Evolutionary conservation across 1,139 yeast species (phyloP), one percentile per base, ranked within the genome.

Genomic region (Debaryomyces udenii): DNA sequence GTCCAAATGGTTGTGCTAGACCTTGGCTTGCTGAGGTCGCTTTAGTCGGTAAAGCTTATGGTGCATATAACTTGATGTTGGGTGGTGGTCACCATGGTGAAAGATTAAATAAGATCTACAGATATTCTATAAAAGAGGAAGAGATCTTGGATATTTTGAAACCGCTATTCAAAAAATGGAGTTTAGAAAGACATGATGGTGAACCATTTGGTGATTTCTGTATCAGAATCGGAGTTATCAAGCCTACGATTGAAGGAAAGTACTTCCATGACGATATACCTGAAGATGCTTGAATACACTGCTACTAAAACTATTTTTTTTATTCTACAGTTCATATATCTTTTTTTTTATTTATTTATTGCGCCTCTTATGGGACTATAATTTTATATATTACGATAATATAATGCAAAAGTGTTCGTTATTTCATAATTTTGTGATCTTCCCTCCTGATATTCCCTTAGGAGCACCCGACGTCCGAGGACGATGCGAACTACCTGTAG

Each of bases 1-100:
- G 99, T 77, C 97, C 98, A 43, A 93, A 93, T 64, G 99, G 98
- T 51, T 93, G 99, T 75, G 93, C 99, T 20, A 83, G 99, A 65
- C 98, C 98, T 16, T 93, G 97, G 97, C 71, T 93, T 41, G 98
- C 97, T 3, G 99, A 93, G 66, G 81, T 93, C 44, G 98, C 98
- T 0, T 75, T 89, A 46, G 96, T 93, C 41, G 99, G 99, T 66
- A 93, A 93, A 65, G 97, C 98, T 0, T 80, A 76, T 47, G 96
- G 96, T 40, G 91, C 96, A 9, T 93, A 93, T 69, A 93, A 93
- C 66, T 76, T 93, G 67, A 78, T 90, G 89, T 78, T 93, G 54
- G 99, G 99, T 55, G 99, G 99, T 61, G 96, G 97, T 31, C 93
- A 86, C 66, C 87, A 86, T 57, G 99, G 99, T 48, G 86, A 89